phyloP scores from a whole-genome alignment of 2,329 filamentous ascomycete species.

The Ophioceras dolichostomum region DNA sequence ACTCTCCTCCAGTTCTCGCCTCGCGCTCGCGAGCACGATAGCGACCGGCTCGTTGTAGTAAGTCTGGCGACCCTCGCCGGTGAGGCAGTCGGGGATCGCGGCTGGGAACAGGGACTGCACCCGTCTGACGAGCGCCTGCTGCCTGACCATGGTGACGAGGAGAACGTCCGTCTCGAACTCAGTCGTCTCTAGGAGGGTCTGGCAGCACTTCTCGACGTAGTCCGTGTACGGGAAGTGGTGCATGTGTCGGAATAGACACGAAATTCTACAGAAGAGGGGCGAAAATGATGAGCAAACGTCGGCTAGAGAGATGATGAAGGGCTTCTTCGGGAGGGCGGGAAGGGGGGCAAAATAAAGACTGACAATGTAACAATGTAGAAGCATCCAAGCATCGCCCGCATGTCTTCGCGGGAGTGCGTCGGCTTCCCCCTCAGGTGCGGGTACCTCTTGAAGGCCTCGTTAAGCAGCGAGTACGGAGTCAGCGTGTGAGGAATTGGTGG shows the following conservation, averaged over 20 bases:
- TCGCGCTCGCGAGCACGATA: constrained; percentile 20
- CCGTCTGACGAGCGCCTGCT: constrained; percentile 20
- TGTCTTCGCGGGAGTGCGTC: constrained; percentile 20
- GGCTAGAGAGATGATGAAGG: background rate
- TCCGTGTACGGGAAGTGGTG: constrained; percentile 17
- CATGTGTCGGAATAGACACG: constrained; percentile 19
- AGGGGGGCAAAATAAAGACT: too few species aligned
- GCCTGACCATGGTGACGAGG: constrained; percentile 18
- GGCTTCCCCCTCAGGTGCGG: constrained; percentile 5
- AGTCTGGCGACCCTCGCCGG: too few species aligned
- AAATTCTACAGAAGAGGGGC: constrained; percentile 6
- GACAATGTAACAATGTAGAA: constrained; percentile 25
- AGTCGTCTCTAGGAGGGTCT: constrained; percentile 12
- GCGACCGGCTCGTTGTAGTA: constrained; percentile 14
- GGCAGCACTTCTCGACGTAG: constrained; percentile 22
- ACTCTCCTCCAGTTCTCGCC: constrained; percentile 18
- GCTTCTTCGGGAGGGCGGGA: too few species aligned
- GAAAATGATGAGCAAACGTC: background rate
- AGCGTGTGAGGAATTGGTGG: constrained; percentile 10
- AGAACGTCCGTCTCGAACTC: constrained; percentile 19
- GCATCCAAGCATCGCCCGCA: constrained; percentile 25
- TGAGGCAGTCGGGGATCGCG: constrained; percentile 7
- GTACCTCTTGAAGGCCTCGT: constrained; percentile 16
- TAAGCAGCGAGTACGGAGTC: constrained; percentile 16
- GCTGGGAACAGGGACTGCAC: constrained; percentile 14